Base-by-base conservation (phyloP, 345 rosid genomes). In the Acer campestre region DNA sequence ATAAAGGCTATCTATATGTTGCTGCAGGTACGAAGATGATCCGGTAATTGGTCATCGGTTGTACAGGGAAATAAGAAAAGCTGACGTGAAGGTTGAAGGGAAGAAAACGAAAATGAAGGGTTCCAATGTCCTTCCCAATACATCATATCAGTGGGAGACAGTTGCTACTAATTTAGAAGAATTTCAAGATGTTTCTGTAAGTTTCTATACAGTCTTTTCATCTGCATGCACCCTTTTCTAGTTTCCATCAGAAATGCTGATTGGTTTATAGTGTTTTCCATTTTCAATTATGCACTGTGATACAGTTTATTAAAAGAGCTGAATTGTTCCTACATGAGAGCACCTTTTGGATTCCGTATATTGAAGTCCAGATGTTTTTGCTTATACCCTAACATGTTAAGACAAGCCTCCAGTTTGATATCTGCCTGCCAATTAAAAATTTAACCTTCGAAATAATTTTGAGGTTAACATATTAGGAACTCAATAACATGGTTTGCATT, bases 151-250 rank as follows among this genome's bases (percentile, higher is more conserved):
- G 85, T 96, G 99, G 99, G 99, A 96, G 86, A 89, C 99, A 64
- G 92, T 96, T 79, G 98, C 99, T 71, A 88, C 98, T 27, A 96
- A 89, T 85, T 94, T 92, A n/a, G 98, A 94, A 80, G 99, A 96
- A 85, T 96, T 96, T 79, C 92, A 90, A 85, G 94, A 92, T 83
- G 94, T 90, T 82, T 87, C 92, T 70, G 94, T 90, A 85, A 80
- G 92, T 85, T 56, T 63, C 38, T 75, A 48, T 3, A 59, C 63
- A 20, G 70, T 72, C 71, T 77, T 44, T 64, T 59, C 6, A 48
- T 75, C 1, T 68, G 29, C 17, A 10, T 65, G 17, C 51, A 46
- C 64, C 11, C 27, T 75, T 22, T 35, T 35, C 38, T 35, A 35
- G 38, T 35, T 35, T 35, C 6, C 6, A 35, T 35, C 38, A 4